A percentile compares a stretch with the other conserved stretches of the same genome.
phyloP scores from a whole-genome alignment of 805 yeast genomes.

The Spathaspora boniae region DNA sequence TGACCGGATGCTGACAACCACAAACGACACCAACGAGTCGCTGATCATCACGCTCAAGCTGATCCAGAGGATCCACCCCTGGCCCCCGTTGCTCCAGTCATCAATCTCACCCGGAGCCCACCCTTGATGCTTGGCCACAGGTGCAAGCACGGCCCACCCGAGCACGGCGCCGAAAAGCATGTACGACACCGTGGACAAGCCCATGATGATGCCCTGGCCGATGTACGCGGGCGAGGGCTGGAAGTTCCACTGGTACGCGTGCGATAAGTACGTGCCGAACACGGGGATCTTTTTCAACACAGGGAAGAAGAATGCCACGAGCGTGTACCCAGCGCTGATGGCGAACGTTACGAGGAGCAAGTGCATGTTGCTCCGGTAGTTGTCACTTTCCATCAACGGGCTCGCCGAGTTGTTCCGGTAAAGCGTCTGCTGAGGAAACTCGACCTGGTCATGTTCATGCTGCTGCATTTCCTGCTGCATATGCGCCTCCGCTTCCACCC shows the following conservation, averaged over 20 bases:
- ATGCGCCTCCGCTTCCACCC: slow-evolving; percentile 1
- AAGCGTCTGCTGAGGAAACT: neutral
- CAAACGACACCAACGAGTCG: slow-evolving; percentile 80
- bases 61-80: slow-evolving; percentile 97
- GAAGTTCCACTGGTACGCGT: slow-evolving; percentile 72
- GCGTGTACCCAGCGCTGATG: slow-evolving; percentile 69
- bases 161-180: slow-evolving; percentile 86
- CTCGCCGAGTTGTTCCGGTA: neutral
- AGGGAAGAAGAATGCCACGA: slow-evolving; percentile 72
- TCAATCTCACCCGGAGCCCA: slow-evolving; percentile 92
- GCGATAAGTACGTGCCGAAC: slow-evolving; percentile 65
- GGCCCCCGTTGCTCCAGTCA: slow-evolving; percentile 92
- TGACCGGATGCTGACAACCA: slow-evolving; percentile 54
- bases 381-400: slow-evolving; percentile 1
- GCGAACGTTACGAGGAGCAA: slow-evolving; percentile 59
- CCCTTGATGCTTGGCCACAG: slow-evolving; percentile 59
- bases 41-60: slow-evolving; percentile 91
- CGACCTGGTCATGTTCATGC: neutral
- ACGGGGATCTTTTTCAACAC: slow-evolving; percentile 64
- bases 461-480: slow-evolving; percentile 1
- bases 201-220: slow-evolving; percentile 98
- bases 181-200: slow-evolving; percentile 81
- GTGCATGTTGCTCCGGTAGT: slow-evolving; percentile 47
- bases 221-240: slow-evolving; percentile 97
- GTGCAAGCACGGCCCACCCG: slow-evolving; percentile 94